A percentile compares a stretch with the other conserved stretches of the same genome.
These are phyloP conservation scores for Cyclotella distinguenda DNA, from an alignment of 108 stramenopile genomes.

Conservation along the genomic window DNA sequence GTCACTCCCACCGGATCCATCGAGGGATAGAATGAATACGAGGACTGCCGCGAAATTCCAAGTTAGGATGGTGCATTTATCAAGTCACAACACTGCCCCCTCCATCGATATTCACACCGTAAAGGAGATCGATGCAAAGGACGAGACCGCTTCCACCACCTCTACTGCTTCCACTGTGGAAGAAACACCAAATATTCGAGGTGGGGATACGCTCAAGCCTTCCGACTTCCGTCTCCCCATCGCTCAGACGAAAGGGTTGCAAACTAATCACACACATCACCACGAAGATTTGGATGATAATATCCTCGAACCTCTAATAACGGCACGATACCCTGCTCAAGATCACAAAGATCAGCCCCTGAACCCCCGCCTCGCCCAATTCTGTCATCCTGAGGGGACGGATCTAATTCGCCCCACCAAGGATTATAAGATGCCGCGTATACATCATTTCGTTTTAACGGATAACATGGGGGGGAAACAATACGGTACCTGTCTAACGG, in stretches of 20 bases:
- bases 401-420: slow-evolving; percentile 54
- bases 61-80: slow-evolving; percentile 27
- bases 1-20: slow-evolving; percentile 27
- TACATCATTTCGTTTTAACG: slow-evolving; percentile 82
- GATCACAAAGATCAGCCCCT: slow-evolving; percentile 67
- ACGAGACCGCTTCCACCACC: not conserved
- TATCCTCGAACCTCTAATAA: slow-evolving; percentile 62
- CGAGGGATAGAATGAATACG: slow-evolving; percentile 25
- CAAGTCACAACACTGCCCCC: not conserved
- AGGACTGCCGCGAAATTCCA: slow-evolving; percentile 21
- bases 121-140: slow-evolving; percentile 6
- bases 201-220: not conserved
- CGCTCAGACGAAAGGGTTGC: not conserved
- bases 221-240: not conserved
- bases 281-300: slow-evolving; percentile 1
- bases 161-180: slow-evolving; percentile 12
- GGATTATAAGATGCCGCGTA: slow-evolving; percentile 64
- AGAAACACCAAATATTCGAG: not conserved
- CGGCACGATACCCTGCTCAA: slow-evolving; percentile 64
- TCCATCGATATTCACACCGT: not conserved
- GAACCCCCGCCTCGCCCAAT: slow-evolving; percentile 74
- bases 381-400: slow-evolving; percentile 68
- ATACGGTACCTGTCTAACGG: slow-evolving; percentile 78
- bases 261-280: not conserved
- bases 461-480: slow-evolving; percentile 72